Evolutionary conservation across 1,284 basidiomycete species (phyloP).

Genomic region (Malassezia dermatis): DNA sequence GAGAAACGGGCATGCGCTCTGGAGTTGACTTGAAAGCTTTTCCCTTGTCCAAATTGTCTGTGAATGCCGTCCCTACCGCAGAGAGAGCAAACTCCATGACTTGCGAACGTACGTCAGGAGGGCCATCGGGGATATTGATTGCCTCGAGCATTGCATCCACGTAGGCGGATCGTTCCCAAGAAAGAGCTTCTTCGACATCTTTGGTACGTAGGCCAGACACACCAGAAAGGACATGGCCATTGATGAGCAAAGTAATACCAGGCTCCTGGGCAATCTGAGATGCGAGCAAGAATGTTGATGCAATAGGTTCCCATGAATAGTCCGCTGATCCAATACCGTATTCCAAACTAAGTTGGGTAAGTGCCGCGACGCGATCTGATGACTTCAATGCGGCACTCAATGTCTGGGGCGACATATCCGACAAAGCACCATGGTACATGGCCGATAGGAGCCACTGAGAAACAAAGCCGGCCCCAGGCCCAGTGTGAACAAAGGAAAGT

Average conservation of each 20-base stretch:
- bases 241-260: constrained; percentile 18
- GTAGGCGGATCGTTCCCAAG: constrained; percentile 23
- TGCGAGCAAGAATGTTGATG: neutral
- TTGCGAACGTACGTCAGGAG: constrained; percentile 19
- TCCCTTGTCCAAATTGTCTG: neutral
- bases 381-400: neutral
- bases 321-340: neutral
- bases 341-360: neutral
- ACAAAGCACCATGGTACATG: neutral
- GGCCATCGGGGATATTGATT: constrained; percentile 8
- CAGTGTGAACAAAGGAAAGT: neutral
- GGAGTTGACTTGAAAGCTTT: neutral
- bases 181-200: constrained; percentile 22
- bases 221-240: constrained; percentile 21
- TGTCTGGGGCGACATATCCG: neutral
- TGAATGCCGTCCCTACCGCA: constrained; percentile 19
- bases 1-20: neutral
- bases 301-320: neutral
- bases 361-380: neutral
- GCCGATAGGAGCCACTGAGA: neutral
- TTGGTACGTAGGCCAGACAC: constrained; percentile 10
- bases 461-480: neutral
- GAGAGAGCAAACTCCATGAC: constrained; percentile 23
- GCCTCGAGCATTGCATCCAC: constrained; percentile 20
- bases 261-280: neutral